Conservation (phyloP, 1,284 basidiomycete species). For the Testicularia cyperi region DNA sequence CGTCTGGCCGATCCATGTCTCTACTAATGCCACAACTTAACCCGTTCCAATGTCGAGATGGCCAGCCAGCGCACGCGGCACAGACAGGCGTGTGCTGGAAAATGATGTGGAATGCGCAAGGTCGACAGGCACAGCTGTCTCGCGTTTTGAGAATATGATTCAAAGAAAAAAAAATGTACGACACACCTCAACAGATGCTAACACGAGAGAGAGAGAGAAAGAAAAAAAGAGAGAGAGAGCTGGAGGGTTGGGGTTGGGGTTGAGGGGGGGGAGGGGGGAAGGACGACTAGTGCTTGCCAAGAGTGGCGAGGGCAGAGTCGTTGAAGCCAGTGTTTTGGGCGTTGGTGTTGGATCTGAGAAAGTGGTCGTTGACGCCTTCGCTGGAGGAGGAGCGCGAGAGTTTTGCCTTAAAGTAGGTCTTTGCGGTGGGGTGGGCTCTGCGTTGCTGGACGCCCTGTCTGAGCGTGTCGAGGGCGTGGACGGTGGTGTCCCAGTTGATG, state of each 20-base stretch:
- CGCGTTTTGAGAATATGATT: too few relatives aligned
- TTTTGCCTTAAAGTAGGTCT: constrained; percentile 19
- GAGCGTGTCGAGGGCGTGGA: constrained; percentile 46
- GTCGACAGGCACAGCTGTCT: too few relatives aligned
- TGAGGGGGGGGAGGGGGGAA: too few relatives aligned
- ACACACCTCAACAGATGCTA: too few relatives aligned
- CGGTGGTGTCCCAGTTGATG: constrained; percentile 54
- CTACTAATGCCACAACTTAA: too few relatives aligned
- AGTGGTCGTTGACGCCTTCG: constrained; percentile 37
- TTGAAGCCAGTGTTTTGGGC: constrained; percentile 27
- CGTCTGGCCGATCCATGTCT: too few relatives aligned
- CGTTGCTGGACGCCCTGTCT: constrained; percentile 43
- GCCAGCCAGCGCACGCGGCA: too few relatives aligned
- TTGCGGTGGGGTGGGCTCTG: constrained; percentile 15
- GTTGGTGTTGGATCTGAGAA: constrained; percentile 4
- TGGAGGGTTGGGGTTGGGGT: too few relatives aligned
- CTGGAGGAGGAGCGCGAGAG: constrained; percentile 9
- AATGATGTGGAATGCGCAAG: too few relatives aligned
- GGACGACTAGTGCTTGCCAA: constrained; percentile 33
- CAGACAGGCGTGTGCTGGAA: too few relatives aligned
- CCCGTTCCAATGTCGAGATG: too few relatives aligned
- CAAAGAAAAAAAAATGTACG: too few relatives aligned
- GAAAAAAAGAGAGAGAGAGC: background rate
- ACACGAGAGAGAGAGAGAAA: background rate
- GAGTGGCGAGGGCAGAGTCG: constrained; percentile 39